phyloP scores from a whole-genome alignment of 1,284 basidiomycete species.

The Pseudozyma thailandica region DNA sequence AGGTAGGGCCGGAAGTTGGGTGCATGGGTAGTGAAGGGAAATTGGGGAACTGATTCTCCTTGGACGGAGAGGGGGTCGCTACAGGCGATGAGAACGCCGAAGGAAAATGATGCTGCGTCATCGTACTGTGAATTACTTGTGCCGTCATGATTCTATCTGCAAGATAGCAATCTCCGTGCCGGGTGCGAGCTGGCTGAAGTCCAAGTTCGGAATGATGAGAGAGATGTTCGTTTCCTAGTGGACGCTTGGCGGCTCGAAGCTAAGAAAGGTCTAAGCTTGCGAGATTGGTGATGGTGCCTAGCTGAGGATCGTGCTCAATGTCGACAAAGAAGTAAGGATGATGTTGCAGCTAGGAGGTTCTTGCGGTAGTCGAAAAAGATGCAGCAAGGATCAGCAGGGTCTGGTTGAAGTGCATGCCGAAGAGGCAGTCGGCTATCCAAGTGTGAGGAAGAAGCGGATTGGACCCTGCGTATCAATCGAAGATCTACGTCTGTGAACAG shows the following conservation, averaged over 20 bases:
- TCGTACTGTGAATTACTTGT: constrained; percentile 33
- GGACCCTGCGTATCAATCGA: constrained; percentile 17
- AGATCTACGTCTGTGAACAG: constrained; percentile 10
- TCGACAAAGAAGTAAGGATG: neutral
- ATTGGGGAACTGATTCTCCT: constrained; percentile 18
- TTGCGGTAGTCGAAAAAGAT: neutral
- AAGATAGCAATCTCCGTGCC: too few species aligned
- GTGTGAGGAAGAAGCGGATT: constrained; percentile 5
- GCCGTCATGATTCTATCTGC: constrained; percentile 31
- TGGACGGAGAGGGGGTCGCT: constrained; percentile 36
- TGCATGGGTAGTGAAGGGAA: constrained; percentile 12
- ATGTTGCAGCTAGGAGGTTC: neutral
- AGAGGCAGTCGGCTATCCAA: constrained; percentile 2
- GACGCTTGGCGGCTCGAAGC: too few species aligned
- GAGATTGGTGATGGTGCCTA: neutral
- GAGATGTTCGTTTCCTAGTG: too few species aligned
- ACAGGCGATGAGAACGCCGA: constrained; percentile 35
- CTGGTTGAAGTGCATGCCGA: constrained; percentile 19
- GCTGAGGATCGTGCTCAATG: neutral
- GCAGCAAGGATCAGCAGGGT: constrained; percentile 16
- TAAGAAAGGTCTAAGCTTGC: neutral
- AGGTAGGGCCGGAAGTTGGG: neutral
- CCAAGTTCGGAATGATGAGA: too few species aligned
- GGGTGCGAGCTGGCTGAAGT: too few species aligned
- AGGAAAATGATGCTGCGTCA: constrained; percentile 40